Evolutionary conservation across 805 yeast genomes (phyloP), one percentile per base, ranked within the genome.

Genomic region (Starmerella cellae): DNA sequence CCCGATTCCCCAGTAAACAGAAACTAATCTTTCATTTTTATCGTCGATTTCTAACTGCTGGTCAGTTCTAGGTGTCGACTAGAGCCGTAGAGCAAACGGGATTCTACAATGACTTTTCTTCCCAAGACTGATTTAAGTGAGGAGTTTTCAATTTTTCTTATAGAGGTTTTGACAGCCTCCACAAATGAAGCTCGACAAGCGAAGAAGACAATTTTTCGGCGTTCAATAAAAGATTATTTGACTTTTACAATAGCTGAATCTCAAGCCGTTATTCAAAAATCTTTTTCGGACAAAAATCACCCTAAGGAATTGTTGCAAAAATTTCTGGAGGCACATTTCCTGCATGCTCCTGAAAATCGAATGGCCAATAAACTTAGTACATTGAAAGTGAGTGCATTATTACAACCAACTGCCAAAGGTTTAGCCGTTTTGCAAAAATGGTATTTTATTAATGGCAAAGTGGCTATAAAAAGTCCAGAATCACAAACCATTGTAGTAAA

Each of bases 391-490:
- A 39, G 29, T 2, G n/a, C 17, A 14, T 10, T 19, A 10, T 55
- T 83, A 23, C 96, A 88, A 56, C 94, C 95, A 3, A 83, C 95
- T 0, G 85, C 96, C 0, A 88, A 88, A 55, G 97, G 96, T 1
- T 75, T 84, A 6, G 77, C 84, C 0, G 55, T 83, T 0, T 59
- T 87, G 2, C 74, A 73, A 38, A 63, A 67, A 16, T 83, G 77
- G 56, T 75, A 79, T 47, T 63, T 66, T 39, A 70, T 65, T 33
- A 59, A 69, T 37, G 93, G 85, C 0, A 58, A 76, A 4, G 6
- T 13, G 6, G 36, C 36, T 4, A 5, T 16, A 35, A 59, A 59
- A 14, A 45, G 53, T 1, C 43, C 50, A 1, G 53, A 62, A 21
- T 77, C 77, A 1, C 54, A 57, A 0, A 17, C 19, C 17, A 6